Conservation (phyloP, 176 grass and related monocot genomes). For the Poa annua region DNA sequence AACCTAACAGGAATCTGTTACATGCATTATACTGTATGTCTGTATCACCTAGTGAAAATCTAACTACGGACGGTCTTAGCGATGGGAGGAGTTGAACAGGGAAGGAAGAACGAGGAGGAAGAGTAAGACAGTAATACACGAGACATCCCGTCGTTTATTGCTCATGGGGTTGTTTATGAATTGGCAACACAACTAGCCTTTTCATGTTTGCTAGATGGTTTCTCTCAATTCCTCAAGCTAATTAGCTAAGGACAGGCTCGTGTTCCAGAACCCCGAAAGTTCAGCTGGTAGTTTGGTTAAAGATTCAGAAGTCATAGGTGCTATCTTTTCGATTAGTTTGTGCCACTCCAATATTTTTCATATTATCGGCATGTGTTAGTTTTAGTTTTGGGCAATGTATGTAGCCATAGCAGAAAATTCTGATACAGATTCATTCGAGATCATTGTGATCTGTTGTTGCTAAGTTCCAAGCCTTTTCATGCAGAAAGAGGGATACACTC, state of each 20-base stretch:
- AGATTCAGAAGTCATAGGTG: background rate
- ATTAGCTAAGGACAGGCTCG: background rate
- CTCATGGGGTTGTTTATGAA: background rate
- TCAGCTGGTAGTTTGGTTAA: background rate
- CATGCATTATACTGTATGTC: background rate
- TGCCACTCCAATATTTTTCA: background rate
- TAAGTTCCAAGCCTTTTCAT: background rate
- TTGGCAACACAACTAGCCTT: background rate
- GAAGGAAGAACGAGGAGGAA: too few relatives aligned
- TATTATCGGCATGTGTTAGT: background rate
- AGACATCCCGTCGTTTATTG: background rate
- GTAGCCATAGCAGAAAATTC: conserved; percentile 24
- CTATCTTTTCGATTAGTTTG: background rate
- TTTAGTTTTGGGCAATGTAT: background rate
- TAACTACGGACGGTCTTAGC: background rate
- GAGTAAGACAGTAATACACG: background rate
- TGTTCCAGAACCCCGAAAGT: background rate
- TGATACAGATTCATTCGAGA: background rate
- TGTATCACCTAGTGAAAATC: background rate
- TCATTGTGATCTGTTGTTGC: conserved; percentile 22
- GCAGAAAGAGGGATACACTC: background rate
- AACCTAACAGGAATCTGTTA: background rate
- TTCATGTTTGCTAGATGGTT: conserved; percentile 17
- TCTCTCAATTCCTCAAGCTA: conserved; percentile 4
- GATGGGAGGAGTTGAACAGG: background rate